A percentile compares a stretch with the other conserved stretches of the same genome.
Evolutionary conservation across 2,329 filamentous ascomycete species (phyloP).

Genomic region (Annulohypoxylon truncatum): DNA sequence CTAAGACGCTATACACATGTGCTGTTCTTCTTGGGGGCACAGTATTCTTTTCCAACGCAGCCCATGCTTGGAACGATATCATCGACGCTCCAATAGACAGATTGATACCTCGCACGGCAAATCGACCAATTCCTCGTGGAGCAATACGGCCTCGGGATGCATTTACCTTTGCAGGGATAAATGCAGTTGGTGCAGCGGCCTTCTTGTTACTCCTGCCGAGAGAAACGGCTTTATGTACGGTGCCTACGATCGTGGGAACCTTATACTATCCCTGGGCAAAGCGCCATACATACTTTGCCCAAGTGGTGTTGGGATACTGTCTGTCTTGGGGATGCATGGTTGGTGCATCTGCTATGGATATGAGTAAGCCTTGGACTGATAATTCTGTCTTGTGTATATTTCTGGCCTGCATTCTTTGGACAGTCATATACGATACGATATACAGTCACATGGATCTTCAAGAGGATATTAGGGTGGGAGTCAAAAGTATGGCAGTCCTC

Average conservation of each 20-base stretch:
- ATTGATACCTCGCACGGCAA: conserved; percentile 47
- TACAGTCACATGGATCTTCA: conserved; percentile 52
- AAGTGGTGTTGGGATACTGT: conserved; percentile 52
- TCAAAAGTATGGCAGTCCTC: conserved; percentile 51
- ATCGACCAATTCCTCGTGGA: conserved; percentile 52
- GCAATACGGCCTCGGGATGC: conserved; percentile 48
- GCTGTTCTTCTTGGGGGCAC: conserved; percentile 42
- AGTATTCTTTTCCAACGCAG: conserved; percentile 51
- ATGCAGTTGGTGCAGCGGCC: conserved; percentile 42
- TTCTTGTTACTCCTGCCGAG: conserved; percentile 43
- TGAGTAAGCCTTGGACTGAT: conserved; percentile 32
- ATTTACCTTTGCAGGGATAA: conserved; percentile 46
- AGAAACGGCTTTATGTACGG: conserved; percentile 40
- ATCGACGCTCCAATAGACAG: conserved; percentile 51
- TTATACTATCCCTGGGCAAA: conserved; percentile 53
- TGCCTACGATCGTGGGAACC: conserved; percentile 47
- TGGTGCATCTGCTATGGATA: conserved; percentile 45
- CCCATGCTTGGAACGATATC: conserved; percentile 53
- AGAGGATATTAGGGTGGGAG: conserved; percentile 50
- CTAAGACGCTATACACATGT: conserved; percentile 34
- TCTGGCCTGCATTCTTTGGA: conserved; percentile 49
- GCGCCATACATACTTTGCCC: conserved; percentile 51
- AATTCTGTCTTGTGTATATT: conserved; percentile 44
- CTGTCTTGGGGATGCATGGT: conserved; percentile 50
- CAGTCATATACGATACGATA: conserved; percentile 52